Conservation (phyloP, 2,329 filamentous ascomycete species). For the Coniochaeta sp. region DNA sequence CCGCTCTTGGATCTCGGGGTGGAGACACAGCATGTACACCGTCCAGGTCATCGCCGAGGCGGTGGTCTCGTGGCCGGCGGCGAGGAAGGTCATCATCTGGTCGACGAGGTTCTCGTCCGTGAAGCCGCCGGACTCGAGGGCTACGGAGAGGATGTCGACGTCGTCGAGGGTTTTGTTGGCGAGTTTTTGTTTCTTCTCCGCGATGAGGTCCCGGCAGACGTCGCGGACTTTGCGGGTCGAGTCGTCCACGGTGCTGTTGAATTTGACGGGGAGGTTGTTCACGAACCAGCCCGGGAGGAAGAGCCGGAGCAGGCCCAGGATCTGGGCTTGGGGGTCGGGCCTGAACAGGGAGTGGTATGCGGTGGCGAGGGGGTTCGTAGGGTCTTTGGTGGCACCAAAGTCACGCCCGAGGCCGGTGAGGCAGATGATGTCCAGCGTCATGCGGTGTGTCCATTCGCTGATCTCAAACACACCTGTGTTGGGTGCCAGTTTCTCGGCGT, state of each 20-base stretch:
- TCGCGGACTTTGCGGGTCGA: conserved; percentile 55
- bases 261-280: conserved; percentile 56
- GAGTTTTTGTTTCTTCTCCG: conserved; percentile 55
- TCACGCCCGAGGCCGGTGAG: conserved; percentile 64
- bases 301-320: conserved; percentile 52
- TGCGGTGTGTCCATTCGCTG: conserved; percentile 56
- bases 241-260: conserved; percentile 57
- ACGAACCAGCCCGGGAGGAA: conserved; percentile 59
- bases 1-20: conserved; percentile 57
- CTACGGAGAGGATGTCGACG: conserved; percentile 73
- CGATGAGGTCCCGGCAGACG: conserved; percentile 62
- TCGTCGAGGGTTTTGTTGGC: conserved; percentile 41
- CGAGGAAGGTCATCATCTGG: conserved; percentile 86
- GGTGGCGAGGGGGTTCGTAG: conserved; percentile 49
- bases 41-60: conserved; percentile 73
- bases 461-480: conserved; percentile 46
- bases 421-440: conserved; percentile 70
- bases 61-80: conserved; percentile 76
- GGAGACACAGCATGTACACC: conserved; percentile 58
- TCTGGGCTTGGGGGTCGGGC: conserved; percentile 41
- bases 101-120: conserved; percentile 74
- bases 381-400: conserved; percentile 58
- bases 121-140: conserved; percentile 69
- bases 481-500: conserved; percentile 16
- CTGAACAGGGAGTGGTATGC: conserved; percentile 51